Base-by-base conservation (phyloP, 805 yeast genomes). In the Clavispora carvajalis region DNA sequence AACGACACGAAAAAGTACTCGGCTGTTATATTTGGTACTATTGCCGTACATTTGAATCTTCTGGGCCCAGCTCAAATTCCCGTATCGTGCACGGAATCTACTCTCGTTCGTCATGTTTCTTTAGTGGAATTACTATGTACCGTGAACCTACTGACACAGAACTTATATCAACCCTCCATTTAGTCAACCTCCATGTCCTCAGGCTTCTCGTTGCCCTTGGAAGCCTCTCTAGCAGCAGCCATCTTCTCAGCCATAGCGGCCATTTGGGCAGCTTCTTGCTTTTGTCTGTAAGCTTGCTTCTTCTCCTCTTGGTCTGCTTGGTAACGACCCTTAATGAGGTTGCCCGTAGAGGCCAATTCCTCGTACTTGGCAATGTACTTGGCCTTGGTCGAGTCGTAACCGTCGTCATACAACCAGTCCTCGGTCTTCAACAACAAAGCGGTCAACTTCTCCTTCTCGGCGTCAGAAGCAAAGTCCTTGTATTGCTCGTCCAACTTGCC, bases 321-420 rank as follows among this genome's bases (percentile, higher is more conserved):
- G 75, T 87, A 93, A 74, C 99, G 83, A 59, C 96, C 98, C 73
- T 82, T 85, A 70, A 93, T 88, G 54, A 93, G 73, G 77, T 93
- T 91, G 67, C 99, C 99, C 55, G 82, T 74, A 33, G 95, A 78
- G 34, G 96, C 95, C 60, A 93, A 81, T 70, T 93, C 99, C 73
- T 93, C 98, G 71, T 89, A 89, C 71, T 86, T 90, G 60, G 99
- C 98, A 69, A 95, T 82, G 77, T 91, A 93, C 66, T 85, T 87
- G 57, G 93, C 99, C 80, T 93, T 90, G 59, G 90, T 77, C 48
- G 97, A 79, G 67, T 93, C 99, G 63, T 86, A 89, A 61, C 98
- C 98, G 43, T 89, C 99, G 48, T 85, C 95, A 69, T 93, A 93
- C 59, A 93, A 80, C 99, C 99, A 93, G 62, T 91, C 96, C 77